A percentile compares a stretch with the other conserved stretches of the same genome.
Conservation (phyloP, 768 basidiomycete genomes). For the Termitomyces sp. region DNA sequence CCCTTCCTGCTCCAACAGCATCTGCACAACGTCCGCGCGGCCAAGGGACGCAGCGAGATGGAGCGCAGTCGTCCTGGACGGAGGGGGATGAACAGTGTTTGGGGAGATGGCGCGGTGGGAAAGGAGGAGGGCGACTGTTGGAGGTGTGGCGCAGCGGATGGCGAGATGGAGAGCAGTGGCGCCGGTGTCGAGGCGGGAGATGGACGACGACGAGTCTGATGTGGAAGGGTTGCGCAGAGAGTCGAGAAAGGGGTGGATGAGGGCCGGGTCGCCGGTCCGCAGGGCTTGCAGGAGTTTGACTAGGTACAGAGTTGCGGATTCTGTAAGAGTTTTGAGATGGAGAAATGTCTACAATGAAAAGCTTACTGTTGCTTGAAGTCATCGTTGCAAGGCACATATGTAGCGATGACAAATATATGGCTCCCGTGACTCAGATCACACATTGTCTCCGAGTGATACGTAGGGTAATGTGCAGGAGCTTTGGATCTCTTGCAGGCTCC, state of each 20-base stretch:
- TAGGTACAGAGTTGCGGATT: slow-evolving; percentile 50
- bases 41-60: slow-evolving; percentile 69
- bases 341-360: background rate
- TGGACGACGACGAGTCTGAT: too few relatives aligned
- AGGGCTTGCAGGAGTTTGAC: slow-evolving; percentile 63
- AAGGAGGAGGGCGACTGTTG: slow-evolving; percentile 66
- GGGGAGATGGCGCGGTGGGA: slow-evolving; percentile 76
- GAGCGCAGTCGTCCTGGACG: slow-evolving; percentile 70
- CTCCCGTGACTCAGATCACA: too few relatives aligned
- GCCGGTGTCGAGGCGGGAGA: slow-evolving; percentile 63
- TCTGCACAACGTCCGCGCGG: slow-evolving; percentile 63
- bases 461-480: too few relatives aligned
- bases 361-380: slow-evolving; percentile 2
- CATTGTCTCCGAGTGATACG: too few relatives aligned
- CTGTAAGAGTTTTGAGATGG: background rate
- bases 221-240: slow-evolving; percentile 45
- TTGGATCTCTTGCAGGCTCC: too few relatives aligned
- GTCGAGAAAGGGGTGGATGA: slow-evolving; percentile 77
- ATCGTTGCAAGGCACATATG: too few relatives aligned
- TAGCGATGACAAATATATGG: too few relatives aligned
- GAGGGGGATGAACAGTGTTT: slow-evolving; percentile 70
- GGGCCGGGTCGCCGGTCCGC: slow-evolving; percentile 66
- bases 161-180: slow-evolving; percentile 80
- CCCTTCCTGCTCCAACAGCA: slow-evolving; percentile 74
- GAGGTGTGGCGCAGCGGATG: slow-evolving; percentile 73